A percentile compares a stretch with the other conserved stretches of the same genome.
These are phyloP conservation scores for Fusarium mangiferae DNA, from an alignment of 2,329 filamentous ascomycete genomes.

Conservation along the genomic window DNA sequence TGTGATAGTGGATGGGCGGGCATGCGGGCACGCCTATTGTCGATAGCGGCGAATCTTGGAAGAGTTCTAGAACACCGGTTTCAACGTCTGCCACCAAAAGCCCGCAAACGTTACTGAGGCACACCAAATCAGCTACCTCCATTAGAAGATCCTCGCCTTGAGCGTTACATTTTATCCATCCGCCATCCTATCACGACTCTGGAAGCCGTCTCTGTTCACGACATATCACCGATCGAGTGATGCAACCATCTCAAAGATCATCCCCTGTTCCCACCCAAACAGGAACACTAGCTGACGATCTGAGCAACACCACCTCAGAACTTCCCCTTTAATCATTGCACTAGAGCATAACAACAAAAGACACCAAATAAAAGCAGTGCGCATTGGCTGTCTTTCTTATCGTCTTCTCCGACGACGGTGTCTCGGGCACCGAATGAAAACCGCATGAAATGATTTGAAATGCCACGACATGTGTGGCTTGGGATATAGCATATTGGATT, in stretches of 20 bases:
- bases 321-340: conserved; percentile 7
- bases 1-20: conserved; percentile 33
- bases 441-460: conserved; percentile 33
- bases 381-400: conserved; percentile 35
- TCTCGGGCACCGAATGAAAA: conserved; percentile 29
- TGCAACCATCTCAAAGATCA: conserved; percentile 22
- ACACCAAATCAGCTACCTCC: conserved; percentile 8
- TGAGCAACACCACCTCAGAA: conserved; percentile 15
- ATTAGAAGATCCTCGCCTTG: conserved; percentile 12
- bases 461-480: conserved; percentile 21
- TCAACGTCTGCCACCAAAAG: conserved; percentile 14
- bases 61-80: conserved; percentile 34
- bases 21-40: conserved; percentile 28
- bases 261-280: conserved; percentile 16
- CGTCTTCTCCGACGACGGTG: conserved; percentile 20
- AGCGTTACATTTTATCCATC: conserved; percentile 3
- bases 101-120: background rate
- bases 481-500: conserved; percentile 34
- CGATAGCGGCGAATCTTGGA: conserved; percentile 20
- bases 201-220: conserved; percentile 10
- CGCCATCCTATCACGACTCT: conserved; percentile 1
- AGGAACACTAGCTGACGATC: conserved; percentile 26
- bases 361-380: conserved; percentile 42
- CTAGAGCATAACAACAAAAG: conserved; percentile 15
- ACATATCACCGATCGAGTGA: conserved; percentile 19